Base-by-base conservation (phyloP, 2,329 filamentous ascomycete species). In the Mariannaea elegans region DNA sequence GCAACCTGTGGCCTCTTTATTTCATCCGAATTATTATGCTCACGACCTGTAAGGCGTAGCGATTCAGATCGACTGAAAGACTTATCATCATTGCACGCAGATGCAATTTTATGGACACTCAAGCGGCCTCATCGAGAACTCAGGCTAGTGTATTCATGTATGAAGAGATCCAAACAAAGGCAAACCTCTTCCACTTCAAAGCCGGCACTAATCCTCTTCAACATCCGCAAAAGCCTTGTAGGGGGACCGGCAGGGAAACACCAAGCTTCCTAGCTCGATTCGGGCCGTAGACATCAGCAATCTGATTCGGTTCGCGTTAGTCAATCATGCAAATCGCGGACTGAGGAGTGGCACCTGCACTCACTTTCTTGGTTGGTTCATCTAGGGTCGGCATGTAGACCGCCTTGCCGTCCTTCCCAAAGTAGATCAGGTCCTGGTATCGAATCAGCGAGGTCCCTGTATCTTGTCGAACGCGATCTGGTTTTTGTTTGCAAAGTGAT, bases 401-500 rank as follows among this genome's bases (percentile, higher is more conserved):
- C 21, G 52, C 44, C 34, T 55, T 48, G 24, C 52, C 44, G 34
- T 41, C 29, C 44, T 55, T 47, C 4, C 52, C 52, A 55, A 55
- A 48, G 24, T 48, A 55, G 44, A 42, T 42, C 32, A 48, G 52
- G n/a, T 48, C 44, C 52, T 48, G 6, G 27, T 19, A 24, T n/a
- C 34, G 18, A 13, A 38, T 48, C 7, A 42, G 34, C 7, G 27
- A 38, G 4, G n/a, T 21, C 18, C 7, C 9, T 14, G 7, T 55
- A 47, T 42, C 45, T 47, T 55, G 32, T 55, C 51, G 41, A 55
- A 55, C 9, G 51, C 51, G 16, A 55, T 47, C 23, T 55, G 51
- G 32, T 55, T 55, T 42, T 55, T 47, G 42, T 55, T 55, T 3
- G 51, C 51, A 39, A 55, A 55, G 51, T 55, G 19, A 55, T 55